Evolutionary conservation across 2,329 filamentous ascomycete species (phyloP), one percentile per base, ranked within the genome.

Genomic region (Pochonia chlamydosporia): DNA sequence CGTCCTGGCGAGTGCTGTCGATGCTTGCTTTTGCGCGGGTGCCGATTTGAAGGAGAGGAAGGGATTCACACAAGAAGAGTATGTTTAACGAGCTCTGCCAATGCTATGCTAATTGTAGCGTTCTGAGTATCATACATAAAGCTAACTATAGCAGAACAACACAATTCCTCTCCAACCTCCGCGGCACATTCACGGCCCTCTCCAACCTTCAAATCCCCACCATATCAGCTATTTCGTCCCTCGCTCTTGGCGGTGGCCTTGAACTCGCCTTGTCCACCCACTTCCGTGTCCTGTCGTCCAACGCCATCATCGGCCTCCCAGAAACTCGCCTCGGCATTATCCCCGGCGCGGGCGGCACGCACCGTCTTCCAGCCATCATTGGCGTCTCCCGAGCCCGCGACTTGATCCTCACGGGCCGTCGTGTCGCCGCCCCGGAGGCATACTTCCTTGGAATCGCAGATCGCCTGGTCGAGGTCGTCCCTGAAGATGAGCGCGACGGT

Each of bases 321-420:
- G 93, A 99, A 66, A 97, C 93, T 2, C 79, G 91, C 3, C 78
- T 99, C 3, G 93, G 87, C 47, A 99, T 99, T 63, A 87, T 99
- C 54, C 93, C 93, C 3, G 93, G 93, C 49, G 93, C 92, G 2
- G 93, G 93, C 37, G 93, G 92, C 50, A 97, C 92, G 1, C 89
- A 89, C 66, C 84, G 93, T 9, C 81, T 99, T 1, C 89, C 90
- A 2, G 79, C 77, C 8, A 69, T 99, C 18, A 85, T 99, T 54
- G 93, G 93, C 5, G 70, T 86, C 21, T 74, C 78, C 23, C 82
- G 90, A 47, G 93, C 93, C n/a, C 78, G 91, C 43, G 92, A 99
- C 65, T 71, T 97, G 58, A 85, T 97, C 44, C 74, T 97, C 8
- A 97, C 92, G 0, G 93, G 93, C 3, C 81, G 93, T n/a, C 77